Evolutionary conservation across 2,329 filamentous ascomycete genomes (phyloP).

Genomic region (Pseudodiploospora longispora): DNA sequence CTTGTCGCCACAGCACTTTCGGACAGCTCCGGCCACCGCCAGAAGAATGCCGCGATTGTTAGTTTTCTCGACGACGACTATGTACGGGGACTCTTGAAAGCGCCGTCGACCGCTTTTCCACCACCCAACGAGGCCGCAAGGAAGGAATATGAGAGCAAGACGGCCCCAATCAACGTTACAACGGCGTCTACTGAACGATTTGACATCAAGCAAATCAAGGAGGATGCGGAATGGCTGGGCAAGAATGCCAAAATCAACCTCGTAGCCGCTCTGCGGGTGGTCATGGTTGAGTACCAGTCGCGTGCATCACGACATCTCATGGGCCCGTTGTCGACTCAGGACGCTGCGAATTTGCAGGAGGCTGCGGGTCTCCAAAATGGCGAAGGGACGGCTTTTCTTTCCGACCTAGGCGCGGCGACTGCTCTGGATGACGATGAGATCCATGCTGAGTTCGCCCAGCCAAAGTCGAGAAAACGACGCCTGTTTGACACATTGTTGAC

Average conservation of each 20-base stretch:
- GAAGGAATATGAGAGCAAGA: conserved; percentile 72
- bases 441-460: conserved; percentile 52
- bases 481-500: conserved; percentile 63
- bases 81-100: conserved; percentile 59
- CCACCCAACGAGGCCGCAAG: conserved; percentile 55
- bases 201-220: conserved; percentile 72
- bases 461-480: conserved; percentile 55
- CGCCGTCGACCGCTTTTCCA: conserved; percentile 61
- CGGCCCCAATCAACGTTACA: conserved; percentile 76
- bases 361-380: conserved; percentile 59
- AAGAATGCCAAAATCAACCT: conserved; percentile 71
- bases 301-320: conserved; percentile 66
- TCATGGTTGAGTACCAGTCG: conserved; percentile 75
- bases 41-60: conserved; percentile 46
- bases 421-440: conserved; percentile 46
- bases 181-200: conserved; percentile 58
- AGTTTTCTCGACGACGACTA: conserved; percentile 65
- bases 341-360: conserved; percentile 67
- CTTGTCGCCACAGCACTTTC: conserved; percentile 47
- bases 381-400: conserved; percentile 48
- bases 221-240: conserved; percentile 80
- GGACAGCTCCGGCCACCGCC: conserved; percentile 49
- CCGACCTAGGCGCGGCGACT: conserved; percentile 39
- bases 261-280: conserved; percentile 70
- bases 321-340: conserved; percentile 66